These are phyloP conservation scores for Aspergillus caelatus DNA, from an alignment of 2,329 filamentous ascomycete genomes.

Conservation along the genomic window DNA sequence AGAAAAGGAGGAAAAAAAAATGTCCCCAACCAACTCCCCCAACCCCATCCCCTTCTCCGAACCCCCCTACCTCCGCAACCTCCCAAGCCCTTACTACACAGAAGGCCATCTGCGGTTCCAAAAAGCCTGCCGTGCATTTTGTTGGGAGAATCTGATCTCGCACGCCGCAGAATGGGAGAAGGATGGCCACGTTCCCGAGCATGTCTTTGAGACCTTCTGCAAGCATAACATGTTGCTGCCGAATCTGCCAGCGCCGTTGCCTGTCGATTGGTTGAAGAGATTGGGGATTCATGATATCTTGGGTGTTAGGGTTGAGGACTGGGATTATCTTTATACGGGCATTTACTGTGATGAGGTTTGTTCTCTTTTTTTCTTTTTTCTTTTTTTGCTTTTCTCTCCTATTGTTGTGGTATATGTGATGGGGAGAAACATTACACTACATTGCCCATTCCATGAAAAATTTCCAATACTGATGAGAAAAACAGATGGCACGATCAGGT, in stretches of 20 bases:
- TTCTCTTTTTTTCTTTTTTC: background rate
- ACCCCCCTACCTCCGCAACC: slow-evolving; percentile 69
- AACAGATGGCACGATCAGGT: slow-evolving; percentile 65
- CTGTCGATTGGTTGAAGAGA: slow-evolving; percentile 67
- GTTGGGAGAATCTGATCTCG: slow-evolving; percentile 63
- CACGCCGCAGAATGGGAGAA: slow-evolving; percentile 72
- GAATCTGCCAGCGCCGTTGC: slow-evolving; percentile 68
- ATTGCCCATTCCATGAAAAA: background rate
- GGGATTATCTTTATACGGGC: slow-evolving; percentile 69
- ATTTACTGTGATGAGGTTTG: slow-evolving; percentile 70
- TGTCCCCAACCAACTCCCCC: slow-evolving; percentile 1
- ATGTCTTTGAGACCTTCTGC: slow-evolving; percentile 67
- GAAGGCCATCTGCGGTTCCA: slow-evolving; percentile 68
- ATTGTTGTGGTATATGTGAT: no score
- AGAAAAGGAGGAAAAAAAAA: background rate
- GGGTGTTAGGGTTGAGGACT: slow-evolving; percentile 71
- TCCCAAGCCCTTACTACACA: slow-evolving; percentile 73
- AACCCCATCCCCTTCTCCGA: slow-evolving; percentile 67
- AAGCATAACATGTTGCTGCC: slow-evolving; percentile 71
- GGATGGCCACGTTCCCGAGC: slow-evolving; percentile 62
- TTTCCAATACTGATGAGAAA: background rate
- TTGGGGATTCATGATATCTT: slow-evolving; percentile 68
- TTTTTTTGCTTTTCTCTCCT: no score
- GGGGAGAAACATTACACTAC: background rate
- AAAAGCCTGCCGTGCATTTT: slow-evolving; percentile 67